A percentile compares a stretch with the other conserved stretches of the same genome.
phyloP scores from a whole-genome alignment of 2,329 filamentous ascomycete species.

The Ustulina deusta region DNA sequence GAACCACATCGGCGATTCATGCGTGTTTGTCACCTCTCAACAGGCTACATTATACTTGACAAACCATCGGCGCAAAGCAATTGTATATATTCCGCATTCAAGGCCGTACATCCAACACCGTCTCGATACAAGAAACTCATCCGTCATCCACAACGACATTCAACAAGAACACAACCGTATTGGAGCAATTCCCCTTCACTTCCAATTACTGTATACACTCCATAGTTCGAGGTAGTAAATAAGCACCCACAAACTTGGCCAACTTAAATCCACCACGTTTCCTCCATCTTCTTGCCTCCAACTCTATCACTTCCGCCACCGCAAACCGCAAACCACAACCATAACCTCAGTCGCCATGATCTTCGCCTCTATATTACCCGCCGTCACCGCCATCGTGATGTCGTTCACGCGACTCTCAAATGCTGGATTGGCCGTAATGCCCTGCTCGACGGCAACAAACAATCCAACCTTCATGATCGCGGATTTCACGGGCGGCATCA shows the following conservation, averaged over 20 bases:
- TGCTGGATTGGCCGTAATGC: slow-evolving; percentile 29
- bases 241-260: slow-evolving; percentile 20
- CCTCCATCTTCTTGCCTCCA: background rate
- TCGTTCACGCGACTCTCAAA: slow-evolving; percentile 36
- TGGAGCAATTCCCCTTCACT: background rate
- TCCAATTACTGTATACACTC: background rate
- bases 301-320: background rate
- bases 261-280: slow-evolving; percentile 2
- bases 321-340: background rate
- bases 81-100: slow-evolving; percentile 15
- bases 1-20: background rate
- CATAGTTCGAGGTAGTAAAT: background rate
- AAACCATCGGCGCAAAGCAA: background rate
- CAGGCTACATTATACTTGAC: too few species aligned
- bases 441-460: slow-evolving; percentile 25
- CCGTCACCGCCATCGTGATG: slow-evolving; percentile 36
- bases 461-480: slow-evolving; percentile 33
- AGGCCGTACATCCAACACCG: background rate
- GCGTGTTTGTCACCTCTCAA: background rate
- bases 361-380: slow-evolving; percentile 33
- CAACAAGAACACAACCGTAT: too few species aligned
- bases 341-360: slow-evolving; percentile 30
- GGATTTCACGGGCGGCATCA: slow-evolving; percentile 37
- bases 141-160: background rate
- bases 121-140: background rate